Evolutionary conservation across 2,329 filamentous ascomycete genomes (phyloP), one percentile per base, ranked within the genome.

Genomic region (Dactylonectria estremocensis): DNA sequence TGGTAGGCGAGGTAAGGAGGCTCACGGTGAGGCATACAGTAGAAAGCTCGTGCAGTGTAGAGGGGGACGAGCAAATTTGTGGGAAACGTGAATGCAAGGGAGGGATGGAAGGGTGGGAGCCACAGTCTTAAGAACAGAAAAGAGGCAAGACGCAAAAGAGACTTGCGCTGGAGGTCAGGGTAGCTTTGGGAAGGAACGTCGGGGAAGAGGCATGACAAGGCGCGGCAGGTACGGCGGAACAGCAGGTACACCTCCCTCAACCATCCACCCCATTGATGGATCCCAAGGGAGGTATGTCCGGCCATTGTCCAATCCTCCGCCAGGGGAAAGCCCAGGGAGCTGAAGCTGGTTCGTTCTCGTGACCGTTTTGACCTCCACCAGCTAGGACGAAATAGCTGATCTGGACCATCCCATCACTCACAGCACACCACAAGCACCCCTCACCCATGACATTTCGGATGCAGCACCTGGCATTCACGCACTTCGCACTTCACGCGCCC

Each of bases 71-170:
- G 28, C 18, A 62, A 57, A 50, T 60, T 57, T 58, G 60, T 28
- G 37, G 57, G 49, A 28, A 58, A 55, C 52, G n/a, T 31, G 45
- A 37, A 37, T 48, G 18, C n/a, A 50, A 22, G 63, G 40, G 43
- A 40, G 45, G 43, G 49, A 57, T 45, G 48, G 61, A 54, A 64
- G 52, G 66, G 70, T 63, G 56, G 40, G 67, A 67, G 66, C 56
- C 69, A 53, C 66, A 69, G 66, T 69, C 69, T 61, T 69, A 59
- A 69, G 48, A 45, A 55, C 24, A 28, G 24, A 57, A 57, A 69
- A 54, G 31, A 63, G 50, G 65, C 45, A 56, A 61, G 45, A 28
- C 14, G 24, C 60, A 58, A 64, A 67, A 56, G 64, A 63, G 66
- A 57, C 68, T 66, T 57, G 49, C 60, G 18, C 31, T 64, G 43